Conservation (phyloP, 805 yeast species). For the Lipomyces oligophaga region DNA sequence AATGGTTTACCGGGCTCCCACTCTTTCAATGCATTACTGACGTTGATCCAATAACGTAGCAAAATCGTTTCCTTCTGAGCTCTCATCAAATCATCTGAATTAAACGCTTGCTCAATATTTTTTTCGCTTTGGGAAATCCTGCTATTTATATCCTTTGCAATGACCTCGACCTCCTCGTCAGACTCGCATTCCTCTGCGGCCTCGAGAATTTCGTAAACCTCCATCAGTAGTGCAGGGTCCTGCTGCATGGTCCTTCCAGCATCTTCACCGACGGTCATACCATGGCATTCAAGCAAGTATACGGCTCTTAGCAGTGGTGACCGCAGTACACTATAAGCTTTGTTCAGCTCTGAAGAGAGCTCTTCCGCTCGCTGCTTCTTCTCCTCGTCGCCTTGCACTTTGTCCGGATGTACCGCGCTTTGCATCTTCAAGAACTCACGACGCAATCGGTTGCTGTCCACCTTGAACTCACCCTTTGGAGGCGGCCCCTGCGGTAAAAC, state of each 20-base stretch:
- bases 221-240: slow-evolving; percentile 60
- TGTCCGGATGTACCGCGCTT: slow-evolving; percentile 77
- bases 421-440: slow-evolving; percentile 74
- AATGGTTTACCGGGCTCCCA: slow-evolving; percentile 33
- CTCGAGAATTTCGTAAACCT: slow-evolving; percentile 82
- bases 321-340: slow-evolving; percentile 68
- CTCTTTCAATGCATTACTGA: slow-evolving; percentile 63
- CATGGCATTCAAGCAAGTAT: slow-evolving; percentile 48
- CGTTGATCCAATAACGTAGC: slow-evolving; percentile 79
- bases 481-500: slow-evolving; percentile 67
- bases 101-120: slow-evolving; percentile 48
- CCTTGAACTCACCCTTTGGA: slow-evolving; percentile 53
- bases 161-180: slow-evolving; percentile 53
- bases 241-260: slow-evolving; percentile 46
- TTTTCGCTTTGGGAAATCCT: slow-evolving; percentile 50
- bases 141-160: slow-evolving; percentile 54
- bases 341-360: slow-evolving; percentile 58
- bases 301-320: slow-evolving; percentile 71
- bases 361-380: slow-evolving; percentile 36
- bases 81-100: slow-evolving; percentile 47
- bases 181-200: slow-evolving; percentile 61
- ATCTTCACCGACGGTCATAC: slow-evolving; percentile 50
- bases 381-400: slow-evolving; percentile 37
- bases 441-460: slow-evolving; percentile 56
- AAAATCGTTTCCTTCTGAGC: slow-evolving; percentile 66